Evolutionary conservation across 2,329 filamentous ascomycete species (phyloP), one percentile per base, ranked within the genome.

Genomic region (Kalmusia sp.): DNA sequence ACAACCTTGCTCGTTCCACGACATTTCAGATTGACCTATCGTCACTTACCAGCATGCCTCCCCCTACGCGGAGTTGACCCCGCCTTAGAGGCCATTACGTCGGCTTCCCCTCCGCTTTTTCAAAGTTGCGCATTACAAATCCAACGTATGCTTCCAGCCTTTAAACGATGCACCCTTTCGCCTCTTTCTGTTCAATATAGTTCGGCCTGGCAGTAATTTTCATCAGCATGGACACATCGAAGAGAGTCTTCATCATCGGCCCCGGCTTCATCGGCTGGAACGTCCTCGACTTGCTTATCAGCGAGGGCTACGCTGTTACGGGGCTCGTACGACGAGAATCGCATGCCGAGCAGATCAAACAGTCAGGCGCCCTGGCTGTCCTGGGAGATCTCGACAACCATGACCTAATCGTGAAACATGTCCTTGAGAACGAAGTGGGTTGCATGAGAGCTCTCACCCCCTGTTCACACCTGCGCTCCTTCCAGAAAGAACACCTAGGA

Each of bases 181-280:
- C n/a, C n/a, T n/a, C n/a, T n/a, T n/a, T n/a, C n/a, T n/a, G n/a
- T n/a, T n/a, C n/a, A n/a, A n/a, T n/a, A n/a, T n/a, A n/a, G n/a
- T n/a, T n/a, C n/a, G n/a, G n/a, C n/a, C n/a, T n/a, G n/a, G n/a
- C n/a, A n/a, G n/a, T n/a, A 31, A 31, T n/a, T 8, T 17, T 31
- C 9, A 6, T 14, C 43, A 53, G 2, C 38, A 53, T 49, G 51
- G 25, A n/a, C 31, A 34, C 45, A 22, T 15, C 44, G 4, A 58
- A 55, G 24, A 71, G 61, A 11, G 75, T 79, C 35, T 75, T 80
- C 62, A 69, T 80, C 47, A 61, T 81, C 38, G 78, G 79, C 9
- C 76, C 78, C 9, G 78, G 79, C 54, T 80, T 75, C 69, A 79
- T 82, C 50, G 80, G 80, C 35, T 76, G 76, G 63, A 76, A 79